Evolutionary conservation across 768 basidiomycete genomes (phyloP).

Genomic region (Pseudohyphozyma bogoriensis): DNA sequence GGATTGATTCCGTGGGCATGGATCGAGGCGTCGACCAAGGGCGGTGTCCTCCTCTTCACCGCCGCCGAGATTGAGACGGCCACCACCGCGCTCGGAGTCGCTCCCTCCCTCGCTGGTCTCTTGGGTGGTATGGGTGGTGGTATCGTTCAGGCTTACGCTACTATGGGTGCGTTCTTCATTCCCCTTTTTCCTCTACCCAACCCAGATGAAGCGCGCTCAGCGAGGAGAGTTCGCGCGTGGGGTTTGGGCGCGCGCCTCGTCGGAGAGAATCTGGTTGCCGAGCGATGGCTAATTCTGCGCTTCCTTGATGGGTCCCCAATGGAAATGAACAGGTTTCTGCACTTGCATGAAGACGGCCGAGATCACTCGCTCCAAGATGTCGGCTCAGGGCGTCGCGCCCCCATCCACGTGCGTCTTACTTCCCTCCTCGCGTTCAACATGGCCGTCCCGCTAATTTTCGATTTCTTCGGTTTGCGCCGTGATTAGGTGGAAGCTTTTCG

Average conservation of each 20-base stretch:
- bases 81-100: constrained; percentile 55
- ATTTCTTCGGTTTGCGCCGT: neutral
- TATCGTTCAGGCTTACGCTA: constrained; percentile 94
- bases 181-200: neutral
- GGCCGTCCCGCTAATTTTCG: neutral
- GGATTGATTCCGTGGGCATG: constrained; percentile 99
- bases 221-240: no score
- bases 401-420: constrained; percentile 40
- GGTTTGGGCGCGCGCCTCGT: no score
- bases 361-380: constrained; percentile 91
- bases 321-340: constrained; percentile 53
- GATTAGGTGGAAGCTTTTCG: constrained; percentile 83
- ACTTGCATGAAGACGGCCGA: constrained; percentile 99
- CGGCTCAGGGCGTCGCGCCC: constrained; percentile 68
- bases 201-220: neutral
- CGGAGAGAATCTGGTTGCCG: no score
- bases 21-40: constrained; percentile 99
- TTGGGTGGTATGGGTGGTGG: constrained; percentile 97
- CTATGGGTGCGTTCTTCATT: constrained; percentile 68
- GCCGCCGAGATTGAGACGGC: constrained; percentile 86
- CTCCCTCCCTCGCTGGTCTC: constrained; percentile 71
- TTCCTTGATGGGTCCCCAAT: no score
- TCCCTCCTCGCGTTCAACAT: neutral
- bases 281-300: no score
- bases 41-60: constrained; percentile 87